These are phyloP conservation scores for Tetrahymena malaccensis DNA, from an alignment of 73 alveolate genomes.

Conservation along the genomic window DNA sequence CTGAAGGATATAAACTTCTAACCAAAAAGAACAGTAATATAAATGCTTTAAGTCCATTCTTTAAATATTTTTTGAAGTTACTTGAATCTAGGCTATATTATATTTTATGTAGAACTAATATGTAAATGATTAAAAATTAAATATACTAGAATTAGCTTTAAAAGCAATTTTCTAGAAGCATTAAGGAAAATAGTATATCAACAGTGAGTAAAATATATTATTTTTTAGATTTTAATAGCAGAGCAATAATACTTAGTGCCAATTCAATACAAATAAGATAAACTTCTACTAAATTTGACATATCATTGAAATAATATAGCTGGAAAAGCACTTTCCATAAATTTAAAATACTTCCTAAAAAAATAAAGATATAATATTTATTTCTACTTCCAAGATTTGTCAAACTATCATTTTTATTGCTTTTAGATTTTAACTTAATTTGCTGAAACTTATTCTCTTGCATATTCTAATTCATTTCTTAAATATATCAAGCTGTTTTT, in stretches of 20 bases:
- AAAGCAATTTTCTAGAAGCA: neutral
- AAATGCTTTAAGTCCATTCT: neutral
- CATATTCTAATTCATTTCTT: no score
- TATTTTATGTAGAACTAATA: neutral
- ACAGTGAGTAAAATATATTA: neutral
- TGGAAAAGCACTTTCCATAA: neutral
- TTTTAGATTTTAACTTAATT: no score
- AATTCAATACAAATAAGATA: neutral
- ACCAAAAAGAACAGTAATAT: neutral
- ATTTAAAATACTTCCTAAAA: no score
- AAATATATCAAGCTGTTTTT: no score
- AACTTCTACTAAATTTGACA: neutral
- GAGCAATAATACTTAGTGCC: neutral
- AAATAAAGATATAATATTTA: no score
- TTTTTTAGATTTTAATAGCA: neutral
- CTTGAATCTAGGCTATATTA: no score
- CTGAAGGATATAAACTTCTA: neutral
- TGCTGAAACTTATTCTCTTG: no score
- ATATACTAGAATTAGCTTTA: no score
- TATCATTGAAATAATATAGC: no score
- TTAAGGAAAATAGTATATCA: neutral
- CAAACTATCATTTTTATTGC: neutral
- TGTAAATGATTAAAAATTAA: neutral
- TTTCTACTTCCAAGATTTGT: neutral
- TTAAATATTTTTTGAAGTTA: no score